Percentiles rank a stretch among this genome's conserved stretches.
phyloP scores from a whole-genome alignment of 768 basidiomycete species.

The Ramaria sp. region DNA sequence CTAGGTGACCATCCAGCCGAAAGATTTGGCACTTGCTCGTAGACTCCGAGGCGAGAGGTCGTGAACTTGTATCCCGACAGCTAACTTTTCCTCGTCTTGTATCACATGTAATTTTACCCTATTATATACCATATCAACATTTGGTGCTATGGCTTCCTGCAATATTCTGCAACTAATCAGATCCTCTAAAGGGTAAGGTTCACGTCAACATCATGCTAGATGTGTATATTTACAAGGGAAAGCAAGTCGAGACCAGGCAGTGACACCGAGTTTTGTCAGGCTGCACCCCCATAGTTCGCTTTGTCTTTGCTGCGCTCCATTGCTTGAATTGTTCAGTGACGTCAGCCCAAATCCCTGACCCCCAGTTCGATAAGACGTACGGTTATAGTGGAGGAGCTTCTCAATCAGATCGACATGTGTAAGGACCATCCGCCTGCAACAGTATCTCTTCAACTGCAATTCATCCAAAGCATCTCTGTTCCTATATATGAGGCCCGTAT shows the following conservation, averaged over 20 bases:
- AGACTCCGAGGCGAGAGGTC: slow-evolving; percentile 37
- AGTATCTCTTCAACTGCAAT: slow-evolving; percentile 85
- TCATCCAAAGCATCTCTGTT: slow-evolving; percentile 81
- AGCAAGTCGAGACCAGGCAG: no score
- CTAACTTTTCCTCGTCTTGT: no score
- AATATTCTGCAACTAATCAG: no score
- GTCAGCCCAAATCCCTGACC: not conserved
- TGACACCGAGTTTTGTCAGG: no score
- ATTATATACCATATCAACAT: no score
- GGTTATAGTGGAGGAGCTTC: slow-evolving; percentile 92
- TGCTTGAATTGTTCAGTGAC: slow-evolving; percentile 2
- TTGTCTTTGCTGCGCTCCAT: slow-evolving; percentile 19
- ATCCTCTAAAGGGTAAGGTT: no score
- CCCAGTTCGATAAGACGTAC: slow-evolving; percentile 33
- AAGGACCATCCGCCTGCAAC: slow-evolving; percentile 93
- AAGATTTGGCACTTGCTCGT: slow-evolving; percentile 40
- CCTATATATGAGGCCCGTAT: not conserved
- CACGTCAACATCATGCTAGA: no score
- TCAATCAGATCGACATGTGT: slow-evolving; percentile 98
- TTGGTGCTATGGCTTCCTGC: no score
- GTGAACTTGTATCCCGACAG: slow-evolving; percentile 7
- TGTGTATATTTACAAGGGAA: no score
- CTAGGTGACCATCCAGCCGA: slow-evolving; percentile 54
- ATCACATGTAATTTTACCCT: no score
- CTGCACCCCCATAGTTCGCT: no score